These are phyloP conservation scores for Bifiguratus adelaidae DNA, from an alignment of 192 early-diverging fungal species.

Conservation along the genomic window DNA sequence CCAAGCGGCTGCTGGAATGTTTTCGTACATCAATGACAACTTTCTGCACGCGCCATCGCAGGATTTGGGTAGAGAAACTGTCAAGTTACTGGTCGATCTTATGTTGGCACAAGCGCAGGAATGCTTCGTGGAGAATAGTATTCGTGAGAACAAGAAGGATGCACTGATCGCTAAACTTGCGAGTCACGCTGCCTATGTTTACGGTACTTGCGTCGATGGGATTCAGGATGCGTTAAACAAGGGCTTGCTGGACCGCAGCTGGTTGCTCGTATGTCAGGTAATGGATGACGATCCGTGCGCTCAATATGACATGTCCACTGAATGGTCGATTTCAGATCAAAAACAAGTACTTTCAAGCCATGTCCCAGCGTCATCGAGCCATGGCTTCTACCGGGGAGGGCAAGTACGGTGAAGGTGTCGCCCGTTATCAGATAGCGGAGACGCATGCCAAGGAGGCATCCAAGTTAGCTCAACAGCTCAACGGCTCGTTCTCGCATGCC, in stretches of 20 bases:
- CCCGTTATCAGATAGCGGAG: constrained; percentile 70
- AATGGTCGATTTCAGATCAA: constrained; percentile 53
- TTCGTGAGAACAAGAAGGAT: constrained; percentile 82
- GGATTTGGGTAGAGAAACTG: constrained; percentile 84
- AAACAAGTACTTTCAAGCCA: constrained; percentile 73
- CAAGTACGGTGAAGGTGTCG: constrained; percentile 81
- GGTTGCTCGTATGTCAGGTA: constrained; percentile 75
- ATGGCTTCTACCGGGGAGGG: constrained; percentile 61
- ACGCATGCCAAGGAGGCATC: constrained; percentile 75
- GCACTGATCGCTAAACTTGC: constrained; percentile 86
- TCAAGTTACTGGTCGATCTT: constrained; percentile 71
- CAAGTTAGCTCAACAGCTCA: constrained; percentile 63
- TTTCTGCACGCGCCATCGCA: constrained; percentile 93
- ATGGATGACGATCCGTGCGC: background rate
- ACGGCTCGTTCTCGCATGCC: constrained; percentile 46
- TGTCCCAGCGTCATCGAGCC: constrained; percentile 81
- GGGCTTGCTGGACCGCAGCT: constrained; percentile 67
- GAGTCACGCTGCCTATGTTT: constrained; percentile 64
- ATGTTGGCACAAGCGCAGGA: constrained; percentile 97
- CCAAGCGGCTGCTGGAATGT: constrained; percentile 89
- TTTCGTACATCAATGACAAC: constrained; percentile 94
- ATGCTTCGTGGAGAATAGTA: constrained; percentile 75
- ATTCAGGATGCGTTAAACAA: constrained; percentile 51
- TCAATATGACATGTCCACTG: background rate
- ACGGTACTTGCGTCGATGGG: constrained; percentile 65